These are phyloP conservation scores for Primulina huaijiensis DNA, from an alignment of 257 asterid genomes.

Conservation along the genomic window DNA sequence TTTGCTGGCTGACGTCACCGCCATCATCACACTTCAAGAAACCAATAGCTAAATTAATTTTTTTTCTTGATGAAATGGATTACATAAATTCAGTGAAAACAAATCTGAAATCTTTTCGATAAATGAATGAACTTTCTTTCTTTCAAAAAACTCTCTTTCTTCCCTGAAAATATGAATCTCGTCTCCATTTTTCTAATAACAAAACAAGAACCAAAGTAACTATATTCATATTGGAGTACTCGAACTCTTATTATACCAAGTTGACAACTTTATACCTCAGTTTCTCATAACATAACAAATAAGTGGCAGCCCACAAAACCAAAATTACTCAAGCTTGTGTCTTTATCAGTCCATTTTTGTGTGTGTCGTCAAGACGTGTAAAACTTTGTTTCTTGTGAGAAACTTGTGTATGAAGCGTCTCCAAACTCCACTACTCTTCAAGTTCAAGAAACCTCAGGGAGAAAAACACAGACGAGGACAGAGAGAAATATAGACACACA, in stretches of 20 bases:
- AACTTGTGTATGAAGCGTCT: constrained; percentile 53
- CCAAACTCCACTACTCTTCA: constrained; percentile 39
- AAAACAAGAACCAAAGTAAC: neutral
- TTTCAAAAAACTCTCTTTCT: neutral
- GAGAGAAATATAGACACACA: constrained; percentile 6
- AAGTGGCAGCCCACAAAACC: constrained; percentile 17
- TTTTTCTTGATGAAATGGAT: constrained; percentile 2
- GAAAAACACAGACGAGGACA: constrained; percentile 24
- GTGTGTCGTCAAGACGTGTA: constrained; percentile 20
- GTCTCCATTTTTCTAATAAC: constrained; percentile 6
- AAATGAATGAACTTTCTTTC: neutral
- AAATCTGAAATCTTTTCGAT: neutral
- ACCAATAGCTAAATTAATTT: constrained; percentile 14
- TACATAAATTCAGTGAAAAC: neutral
- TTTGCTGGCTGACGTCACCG: constrained; percentile 73
- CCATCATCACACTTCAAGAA: constrained; percentile 71
- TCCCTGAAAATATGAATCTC: neutral
- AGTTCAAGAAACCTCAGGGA: constrained; percentile 35
- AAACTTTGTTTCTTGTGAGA: constrained; percentile 15
- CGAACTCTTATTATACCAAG: constrained; percentile 13
- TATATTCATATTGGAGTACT: neutral
- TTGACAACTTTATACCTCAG: constrained; percentile 22
- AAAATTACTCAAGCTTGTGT: constrained; percentile 7
- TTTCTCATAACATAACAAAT: constrained; percentile 22
- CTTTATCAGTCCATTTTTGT: constrained; percentile 10